Base-by-base conservation (phyloP, 805 yeast species). In the Candida methanosorbosa region DNA sequence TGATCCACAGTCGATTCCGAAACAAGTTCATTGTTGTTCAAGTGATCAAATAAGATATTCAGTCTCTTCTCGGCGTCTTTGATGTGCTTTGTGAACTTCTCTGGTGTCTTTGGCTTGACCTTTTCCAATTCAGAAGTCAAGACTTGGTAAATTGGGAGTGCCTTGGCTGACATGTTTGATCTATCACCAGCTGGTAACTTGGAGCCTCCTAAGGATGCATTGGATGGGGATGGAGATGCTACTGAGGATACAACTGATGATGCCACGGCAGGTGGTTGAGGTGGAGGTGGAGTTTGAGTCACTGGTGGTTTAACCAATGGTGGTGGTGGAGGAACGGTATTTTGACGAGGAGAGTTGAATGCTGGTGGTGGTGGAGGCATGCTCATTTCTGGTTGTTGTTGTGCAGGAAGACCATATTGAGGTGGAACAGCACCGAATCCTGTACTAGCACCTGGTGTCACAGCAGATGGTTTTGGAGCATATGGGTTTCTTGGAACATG, bases 1-100 rank as follows among this genome's bases (percentile, higher is more conserved):
- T 68, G 67, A 4, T 54, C 62, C 25, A 81, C 57, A 1, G 81
- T 69, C n/a, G 65, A 75, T 15, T 59, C 64, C 4, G 81, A 66
- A 45, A 86, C 58, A 36, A 78, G 59, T 32, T 81, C 90, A 36
- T 72, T 74, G 46, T 78, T 81, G 53, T 81, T 81, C 60, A 92
- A 70, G 46, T 79, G 86, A 45, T 78, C 87, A 54, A 71, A 86
- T 42, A 92, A 64, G 34, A 85, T 70, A 42, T 75, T 71, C 38
- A 92, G 60, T 56, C 97, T 75, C 63, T 81, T 81, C 46, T 79
- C 90, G 52, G 94, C 77, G 55, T 90, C 97, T 30, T 60, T 64
- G 34, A 81, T 70, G 50, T 86, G 96, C 41, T 75, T 80, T 19
- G 70, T 56, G 49, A 73, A 85, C 52, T 75, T 77, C 33, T 75